Evolutionary conservation across 306 rosid genomes (phyloP), one percentile per base, ranked within the genome.

Genomic region (Psophocarpus tetragonolobus): DNA sequence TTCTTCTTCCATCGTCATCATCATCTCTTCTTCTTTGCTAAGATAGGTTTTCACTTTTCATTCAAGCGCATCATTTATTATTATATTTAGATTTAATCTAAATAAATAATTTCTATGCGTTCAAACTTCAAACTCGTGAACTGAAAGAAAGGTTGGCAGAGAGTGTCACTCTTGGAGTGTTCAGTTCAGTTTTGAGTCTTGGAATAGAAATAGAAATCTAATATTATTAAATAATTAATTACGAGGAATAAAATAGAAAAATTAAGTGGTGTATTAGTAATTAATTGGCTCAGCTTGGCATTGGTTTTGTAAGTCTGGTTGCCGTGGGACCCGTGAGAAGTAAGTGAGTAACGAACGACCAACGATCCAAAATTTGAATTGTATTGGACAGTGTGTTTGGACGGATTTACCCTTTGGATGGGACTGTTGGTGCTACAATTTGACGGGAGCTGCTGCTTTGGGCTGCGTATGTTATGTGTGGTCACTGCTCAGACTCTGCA

Each of bases 341-440:
- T 0, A 15, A 45, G 36, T 9, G 32, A 42, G 85, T 81, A 68
- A 41, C 66, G 82, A 68, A 41, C 66, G 82, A 72, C 86, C 30
- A 77, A 82, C 79, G 76, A 82, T 77, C 69, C 79, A 44, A 83
- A 83, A 68, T 83, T 83, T 83, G 81, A 83, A 79, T 79, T 78
- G 2, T 57, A 8, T 10, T 35, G 79, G 80, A 44, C 0, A 45
- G 47, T 23, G 12, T 35, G 18, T 39, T 50, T 57, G 33, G 88
- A 85, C 89, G 15, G 63, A 66, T 75, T 79, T 80, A 15, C 84
- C 88, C 85, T 68, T 70, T 21, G 58, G 42, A 11, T 35, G 23
- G 1, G 20, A 1, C 29, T 47, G 70, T 0, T 0, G 12, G 10
- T 8, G 6, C 39, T 60, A 30, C 67, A 60, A 60, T 60, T 30